Evolutionary conservation across 2,329 filamentous ascomycete genomes (phyloP), one percentile per base, ranked within the genome.

Genomic region (Magnaporthiopsis incrustans): DNA sequence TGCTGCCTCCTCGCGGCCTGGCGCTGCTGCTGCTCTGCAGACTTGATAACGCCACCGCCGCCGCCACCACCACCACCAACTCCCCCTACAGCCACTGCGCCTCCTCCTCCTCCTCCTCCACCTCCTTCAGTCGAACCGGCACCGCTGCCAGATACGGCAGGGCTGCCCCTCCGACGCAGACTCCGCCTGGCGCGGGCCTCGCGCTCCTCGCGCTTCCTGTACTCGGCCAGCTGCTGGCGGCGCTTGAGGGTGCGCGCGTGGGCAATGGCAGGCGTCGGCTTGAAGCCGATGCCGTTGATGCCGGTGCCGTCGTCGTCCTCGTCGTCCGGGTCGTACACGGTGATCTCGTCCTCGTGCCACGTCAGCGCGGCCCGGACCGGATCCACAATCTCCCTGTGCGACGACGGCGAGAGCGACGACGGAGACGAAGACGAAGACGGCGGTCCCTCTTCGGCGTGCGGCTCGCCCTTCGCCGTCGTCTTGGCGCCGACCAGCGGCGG

Each of bases 331-430:
- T 88, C 83, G 72, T 88, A 86, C 33, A 88, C 79, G 1, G 86
- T 89, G 66, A 89, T 89, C 70, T 89, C 86, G 68, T 88, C 82
- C 67, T 88, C 85, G 69, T 85, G 85, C 86, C 86, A 89, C 1
- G 86, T 89, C 63, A 88, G 76, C 3, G 84, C 80, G 8, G 85
- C 84, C 50, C 85, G 79, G 12, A 86, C 71, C 0, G 83, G 82
- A 64, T 86, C 84, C 63, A 79, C 74, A 33, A 84, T 73, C 57
- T 73, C 64, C 15, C 27, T 65, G 65, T n/a, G 69, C 65, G n/a
- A 65, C 27, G n/a, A n/a, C n/a, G 26, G 60, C 64, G 61, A 38
- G 71, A 5, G 12, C 14, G 35, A 38, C 2, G 15, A 18, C 35
- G 35, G 15, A 6, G 35, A 38, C 35, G 35, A 38, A 6, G 35